Conservation (phyloP, 2,329 filamentous ascomycete genomes). For the Colletotrichum orchidophilum region DNA sequence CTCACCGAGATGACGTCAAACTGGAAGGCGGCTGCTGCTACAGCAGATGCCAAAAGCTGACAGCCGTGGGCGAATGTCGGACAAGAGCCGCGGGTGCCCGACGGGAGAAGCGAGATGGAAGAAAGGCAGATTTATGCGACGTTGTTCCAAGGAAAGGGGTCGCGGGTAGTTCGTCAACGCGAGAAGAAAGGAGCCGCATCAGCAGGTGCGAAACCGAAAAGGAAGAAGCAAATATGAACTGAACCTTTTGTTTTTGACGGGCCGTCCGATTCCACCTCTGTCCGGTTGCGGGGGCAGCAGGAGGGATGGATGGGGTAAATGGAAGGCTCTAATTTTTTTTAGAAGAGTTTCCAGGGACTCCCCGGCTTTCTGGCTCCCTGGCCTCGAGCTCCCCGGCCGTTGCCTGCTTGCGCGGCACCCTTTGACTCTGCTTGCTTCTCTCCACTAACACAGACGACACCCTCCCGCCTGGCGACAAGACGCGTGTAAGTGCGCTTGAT, state of each 20-base stretch:
- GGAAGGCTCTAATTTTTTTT: conserved; percentile 32
- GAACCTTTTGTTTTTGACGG: conserved; percentile 25
- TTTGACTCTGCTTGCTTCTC: background rate
- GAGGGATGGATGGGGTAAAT: conserved; percentile 23
- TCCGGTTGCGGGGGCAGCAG: conserved; percentile 32
- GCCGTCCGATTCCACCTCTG: conserved; percentile 11
- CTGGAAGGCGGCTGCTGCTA: background rate
- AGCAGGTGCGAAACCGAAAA: background rate
- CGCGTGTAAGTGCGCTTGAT: background rate
- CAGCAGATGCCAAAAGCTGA: background rate
- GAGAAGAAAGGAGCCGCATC: conserved; percentile 5
- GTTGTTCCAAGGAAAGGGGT: background rate
- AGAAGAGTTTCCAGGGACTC: conserved; percentile 22
- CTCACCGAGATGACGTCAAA: conserved; percentile 34
- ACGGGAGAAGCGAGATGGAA: background rate
- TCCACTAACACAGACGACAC: background rate
- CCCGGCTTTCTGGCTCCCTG: conserved; percentile 2
- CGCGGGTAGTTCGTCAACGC: background rate
- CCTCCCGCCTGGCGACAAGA: background rate
- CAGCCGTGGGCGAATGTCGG: conserved; percentile 1
- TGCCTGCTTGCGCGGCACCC: background rate
- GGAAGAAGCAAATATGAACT: conserved; percentile 24
- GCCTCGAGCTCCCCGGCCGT: background rate
- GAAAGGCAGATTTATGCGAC: conserved; percentile 4
- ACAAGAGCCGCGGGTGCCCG: background rate